These are phyloP conservation scores for Letharia lupina DNA, from an alignment of 495 filamentous ascomycete species.

Conservation along the genomic window DNA sequence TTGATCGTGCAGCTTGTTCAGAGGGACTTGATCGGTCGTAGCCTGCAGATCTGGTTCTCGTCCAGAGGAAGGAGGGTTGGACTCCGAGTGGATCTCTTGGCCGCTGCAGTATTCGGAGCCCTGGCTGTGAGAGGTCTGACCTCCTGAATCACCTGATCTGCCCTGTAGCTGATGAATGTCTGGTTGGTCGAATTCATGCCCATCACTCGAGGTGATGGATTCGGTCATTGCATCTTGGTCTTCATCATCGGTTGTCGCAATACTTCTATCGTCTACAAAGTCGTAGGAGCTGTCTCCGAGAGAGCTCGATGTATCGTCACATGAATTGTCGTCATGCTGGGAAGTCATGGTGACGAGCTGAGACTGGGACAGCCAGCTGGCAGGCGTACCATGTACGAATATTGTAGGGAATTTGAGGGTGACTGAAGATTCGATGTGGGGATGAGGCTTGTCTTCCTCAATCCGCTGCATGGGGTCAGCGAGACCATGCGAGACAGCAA, in stretches of 20 bases:
- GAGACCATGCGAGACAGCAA: slow-evolving; percentile 3
- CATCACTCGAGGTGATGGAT: slow-evolving; percentile 21
- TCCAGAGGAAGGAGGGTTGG: not conserved
- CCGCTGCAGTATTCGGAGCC: not conserved
- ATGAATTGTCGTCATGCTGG: slow-evolving; percentile 22
- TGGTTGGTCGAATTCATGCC: slow-evolving; percentile 11
- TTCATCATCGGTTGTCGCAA: slow-evolving; percentile 26
- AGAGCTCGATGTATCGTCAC: slow-evolving; percentile 29
- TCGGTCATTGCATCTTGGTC: slow-evolving; percentile 20
- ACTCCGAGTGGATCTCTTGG: slow-evolving; percentile 1
- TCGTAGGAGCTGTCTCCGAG: slow-evolving; percentile 52
- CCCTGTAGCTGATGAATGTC: slow-evolving; percentile 1
- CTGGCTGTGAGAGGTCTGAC: not conserved
- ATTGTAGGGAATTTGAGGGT: slow-evolving; percentile 23
- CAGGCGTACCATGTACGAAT: slow-evolving; percentile 22
- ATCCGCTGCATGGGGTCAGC: slow-evolving; percentile 24
- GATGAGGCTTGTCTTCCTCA: slow-evolving; percentile 15
- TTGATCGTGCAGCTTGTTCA: not conserved
- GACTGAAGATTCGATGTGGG: slow-evolving; percentile 6
- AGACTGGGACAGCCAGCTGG: slow-evolving; percentile 26
- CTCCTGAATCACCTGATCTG: not conserved
- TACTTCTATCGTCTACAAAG: slow-evolving; percentile 38
- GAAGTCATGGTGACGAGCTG: slow-evolving; percentile 25
- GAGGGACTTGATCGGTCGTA: not conserved
- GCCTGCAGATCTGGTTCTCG: slow-evolving; percentile 1